These are phyloP conservation scores for Tanacetum coccineum DNA, from an alignment of 129 eudicot genomes.

Conservation along the genomic window DNA sequence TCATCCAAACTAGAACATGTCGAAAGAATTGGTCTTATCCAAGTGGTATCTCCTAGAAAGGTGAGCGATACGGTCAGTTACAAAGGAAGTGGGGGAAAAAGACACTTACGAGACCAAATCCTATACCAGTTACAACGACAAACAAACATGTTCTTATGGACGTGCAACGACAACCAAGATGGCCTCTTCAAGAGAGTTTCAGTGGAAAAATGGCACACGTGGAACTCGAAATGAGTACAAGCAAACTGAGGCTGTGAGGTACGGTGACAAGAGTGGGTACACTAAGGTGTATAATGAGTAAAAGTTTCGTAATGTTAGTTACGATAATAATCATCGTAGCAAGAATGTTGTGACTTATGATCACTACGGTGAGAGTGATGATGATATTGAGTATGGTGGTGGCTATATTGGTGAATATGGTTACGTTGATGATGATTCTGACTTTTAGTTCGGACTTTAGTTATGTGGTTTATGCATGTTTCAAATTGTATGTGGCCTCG, in stretches of 20 bases:
- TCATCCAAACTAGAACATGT: too few relatives aligned
- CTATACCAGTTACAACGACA: conserved; percentile 7
- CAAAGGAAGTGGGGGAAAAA: neutral
- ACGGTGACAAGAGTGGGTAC: conserved; percentile 25
- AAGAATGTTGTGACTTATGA: conserved; percentile 10
- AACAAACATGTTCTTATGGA: conserved; percentile 19
- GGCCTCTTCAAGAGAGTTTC: conserved; percentile 20
- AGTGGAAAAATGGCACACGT: conserved; percentile 1
- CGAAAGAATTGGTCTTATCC: too few relatives aligned
- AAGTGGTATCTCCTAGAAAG: too few relatives aligned
- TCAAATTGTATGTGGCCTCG: neutral
- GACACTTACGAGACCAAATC: conserved; percentile 16
- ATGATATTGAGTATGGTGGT: neutral
- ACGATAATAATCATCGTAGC: neutral
- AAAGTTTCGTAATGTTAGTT: conserved; percentile 23
- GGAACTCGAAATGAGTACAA: conserved; percentile 21
- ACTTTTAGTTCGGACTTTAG: neutral
- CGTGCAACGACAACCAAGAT: conserved; percentile 18
- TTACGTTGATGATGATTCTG: neutral
- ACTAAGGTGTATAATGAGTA: conserved; percentile 25
- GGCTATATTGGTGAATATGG: neutral
- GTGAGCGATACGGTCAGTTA: neutral
- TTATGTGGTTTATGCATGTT: neutral
- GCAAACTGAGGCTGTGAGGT: conserved; percentile 3
- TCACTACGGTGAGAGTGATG: neutral